A percentile compares a stretch with the other conserved stretches of the same genome.
Evolutionary conservation across 2,329 filamentous ascomycete genomes (phyloP).

Genomic region (Intubia oerlemansii): DNA sequence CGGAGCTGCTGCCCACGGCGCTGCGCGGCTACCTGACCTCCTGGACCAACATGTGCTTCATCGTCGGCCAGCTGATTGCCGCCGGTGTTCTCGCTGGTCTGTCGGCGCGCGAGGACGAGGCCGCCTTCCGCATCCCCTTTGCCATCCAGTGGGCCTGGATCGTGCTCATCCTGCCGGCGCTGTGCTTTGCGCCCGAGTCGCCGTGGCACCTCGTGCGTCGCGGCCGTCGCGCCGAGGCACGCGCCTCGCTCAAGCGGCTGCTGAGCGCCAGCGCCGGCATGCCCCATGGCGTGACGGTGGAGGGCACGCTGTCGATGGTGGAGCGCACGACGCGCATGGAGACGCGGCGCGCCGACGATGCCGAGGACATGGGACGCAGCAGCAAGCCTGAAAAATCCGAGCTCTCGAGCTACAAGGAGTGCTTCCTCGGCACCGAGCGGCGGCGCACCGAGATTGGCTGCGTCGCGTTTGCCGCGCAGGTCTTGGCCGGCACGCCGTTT

Average conservation of each 20-base stretch:
- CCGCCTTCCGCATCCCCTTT: constrained; percentile 17
- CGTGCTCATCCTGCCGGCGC: constrained; percentile 17
- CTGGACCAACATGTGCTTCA: constrained; percentile 25
- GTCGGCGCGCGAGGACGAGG: constrained; percentile 14
- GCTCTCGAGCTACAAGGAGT: constrained; percentile 24
- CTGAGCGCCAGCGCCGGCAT: constrained; percentile 11
- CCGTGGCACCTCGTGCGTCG: constrained; percentile 23
- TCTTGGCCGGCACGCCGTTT: constrained; percentile 14
- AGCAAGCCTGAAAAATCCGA: no score
- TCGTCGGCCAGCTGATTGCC: constrained; percentile 16
- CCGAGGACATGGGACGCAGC: no score
- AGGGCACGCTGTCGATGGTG: constrained; percentile 18
- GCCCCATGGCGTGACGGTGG: constrained; percentile 5
- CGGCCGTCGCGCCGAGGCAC: constrained; percentile 15
- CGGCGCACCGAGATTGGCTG: constrained; percentile 23
- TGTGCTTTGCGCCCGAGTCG: constrained; percentile 22
- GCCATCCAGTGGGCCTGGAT: constrained; percentile 16
- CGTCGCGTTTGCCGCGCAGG: constrained; percentile 12
- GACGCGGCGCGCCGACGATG: constrained; percentile 12
- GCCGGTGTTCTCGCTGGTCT: constrained; percentile 19
- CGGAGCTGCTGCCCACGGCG: constrained; percentile 14
- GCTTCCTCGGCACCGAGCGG: constrained; percentile 22
- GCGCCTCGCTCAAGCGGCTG: constrained; percentile 10
- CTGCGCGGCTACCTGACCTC: constrained; percentile 19
- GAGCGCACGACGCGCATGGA: constrained; percentile 21